Evolutionary conservation across 495 filamentous ascomycete species (phyloP).

Genomic region (Chaetomium cochliodes): DNA sequence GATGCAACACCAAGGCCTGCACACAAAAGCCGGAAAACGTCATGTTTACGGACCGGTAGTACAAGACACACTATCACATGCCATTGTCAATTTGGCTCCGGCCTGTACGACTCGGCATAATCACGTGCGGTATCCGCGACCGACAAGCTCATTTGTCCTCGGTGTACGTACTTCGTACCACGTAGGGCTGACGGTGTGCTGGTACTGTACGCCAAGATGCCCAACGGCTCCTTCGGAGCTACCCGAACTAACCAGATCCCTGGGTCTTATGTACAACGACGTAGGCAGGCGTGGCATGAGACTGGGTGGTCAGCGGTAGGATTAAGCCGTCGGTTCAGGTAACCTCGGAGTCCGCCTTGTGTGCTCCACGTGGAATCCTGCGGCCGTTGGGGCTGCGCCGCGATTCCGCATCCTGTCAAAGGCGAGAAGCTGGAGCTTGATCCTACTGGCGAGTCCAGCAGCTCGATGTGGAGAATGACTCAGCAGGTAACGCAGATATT

Average conservation of each 20-base stretch:
- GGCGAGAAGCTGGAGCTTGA: not conserved
- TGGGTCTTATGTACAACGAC: not conserved
- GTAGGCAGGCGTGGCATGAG: not conserved
- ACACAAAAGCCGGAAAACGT: too few species aligned
- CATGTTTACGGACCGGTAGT: too few species aligned
- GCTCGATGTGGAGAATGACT: not conserved
- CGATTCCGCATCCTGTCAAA: not conserved
- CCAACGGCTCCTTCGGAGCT: not conserved
- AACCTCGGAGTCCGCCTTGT: not conserved
- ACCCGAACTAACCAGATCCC: not conserved
- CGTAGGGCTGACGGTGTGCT: too few species aligned
- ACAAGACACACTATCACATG: too few species aligned
- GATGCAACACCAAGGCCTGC: too few species aligned
- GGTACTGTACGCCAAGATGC: too few species aligned
- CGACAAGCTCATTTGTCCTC: too few species aligned
- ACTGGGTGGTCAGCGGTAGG: not conserved
- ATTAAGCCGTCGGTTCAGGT: not conserved
- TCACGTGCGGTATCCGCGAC: too few species aligned
- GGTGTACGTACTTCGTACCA: too few species aligned
- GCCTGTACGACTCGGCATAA: too few species aligned
- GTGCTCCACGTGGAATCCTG: constrained; percentile 10
- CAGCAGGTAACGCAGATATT: not conserved
- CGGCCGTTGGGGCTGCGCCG: not conserved
- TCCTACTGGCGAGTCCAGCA: not conserved
- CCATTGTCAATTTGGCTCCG: too few species aligned